Evolutionary conservation across 2,329 filamentous ascomycete genomes (phyloP).

Genomic region (Westerdykella ornata): DNA sequence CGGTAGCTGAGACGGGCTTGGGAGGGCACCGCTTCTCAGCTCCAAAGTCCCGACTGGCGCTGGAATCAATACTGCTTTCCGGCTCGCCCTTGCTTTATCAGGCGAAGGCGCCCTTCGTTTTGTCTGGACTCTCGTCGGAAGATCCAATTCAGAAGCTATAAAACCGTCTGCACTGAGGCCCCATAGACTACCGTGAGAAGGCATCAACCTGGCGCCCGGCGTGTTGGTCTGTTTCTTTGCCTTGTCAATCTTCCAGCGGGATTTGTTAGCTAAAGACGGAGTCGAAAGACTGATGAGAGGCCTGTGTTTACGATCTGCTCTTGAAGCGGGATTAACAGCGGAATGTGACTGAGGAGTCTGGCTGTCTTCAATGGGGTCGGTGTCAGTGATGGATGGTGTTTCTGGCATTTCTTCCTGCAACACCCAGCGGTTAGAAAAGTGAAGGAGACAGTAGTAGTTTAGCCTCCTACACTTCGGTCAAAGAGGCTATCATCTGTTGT

Average conservation of each 20-base stretch:
- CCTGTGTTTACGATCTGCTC: background rate
- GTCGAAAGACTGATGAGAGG: background rate
- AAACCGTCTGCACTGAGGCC: constrained; percentile 4
- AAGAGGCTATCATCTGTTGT: constrained; percentile 24
- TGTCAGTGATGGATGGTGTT: constrained; percentile 5
- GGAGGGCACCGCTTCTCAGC: background rate
- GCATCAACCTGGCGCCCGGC: too few relatives aligned
- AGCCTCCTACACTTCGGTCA: constrained; percentile 19
- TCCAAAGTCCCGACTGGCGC: background rate
- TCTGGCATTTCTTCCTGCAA: constrained; percentile 11
- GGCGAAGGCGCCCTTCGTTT: background rate
- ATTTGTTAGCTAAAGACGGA: background rate
- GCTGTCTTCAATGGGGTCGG: constrained; percentile 26
- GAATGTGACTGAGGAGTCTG: constrained; percentile 3
- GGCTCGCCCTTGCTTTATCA: background rate
- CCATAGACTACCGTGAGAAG: background rate
- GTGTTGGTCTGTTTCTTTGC: background rate
- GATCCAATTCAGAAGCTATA: background rate
- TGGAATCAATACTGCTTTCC: background rate
- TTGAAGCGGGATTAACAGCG: background rate
- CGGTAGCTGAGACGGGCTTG: background rate
- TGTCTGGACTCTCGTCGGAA: background rate
- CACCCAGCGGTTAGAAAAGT: constrained; percentile 8
- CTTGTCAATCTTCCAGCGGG: background rate
- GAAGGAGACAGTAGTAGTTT: too few relatives aligned